Evolutionary conservation across 495 filamentous ascomycete genomes (phyloP).

Genomic region (Neurospora africana): DNA sequence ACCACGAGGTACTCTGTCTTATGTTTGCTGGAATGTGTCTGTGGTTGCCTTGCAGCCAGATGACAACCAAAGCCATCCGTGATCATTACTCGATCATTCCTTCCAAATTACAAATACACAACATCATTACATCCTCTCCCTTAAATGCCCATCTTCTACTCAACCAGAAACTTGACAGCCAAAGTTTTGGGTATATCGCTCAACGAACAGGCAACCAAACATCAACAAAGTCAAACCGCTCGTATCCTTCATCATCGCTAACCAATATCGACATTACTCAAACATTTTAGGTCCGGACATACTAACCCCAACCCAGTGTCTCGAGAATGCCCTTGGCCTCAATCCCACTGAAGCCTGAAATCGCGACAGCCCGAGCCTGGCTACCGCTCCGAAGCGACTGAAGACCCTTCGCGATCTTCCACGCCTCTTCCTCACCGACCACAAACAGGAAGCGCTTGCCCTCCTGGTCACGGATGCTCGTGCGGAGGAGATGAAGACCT

Average conservation of each 20-base stretch:
- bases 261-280: background rate
- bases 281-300: background rate
- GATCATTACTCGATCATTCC: background rate
- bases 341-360: slow-evolving; percentile 45
- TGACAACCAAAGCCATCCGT: fast-evolving
- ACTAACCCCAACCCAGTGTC: slow-evolving; percentile 43
- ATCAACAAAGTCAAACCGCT: background rate
- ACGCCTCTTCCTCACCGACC: slow-evolving; percentile 69
- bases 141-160: background rate
- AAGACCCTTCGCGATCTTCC: slow-evolving; percentile 83
- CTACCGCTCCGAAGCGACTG: slow-evolving; percentile 61
- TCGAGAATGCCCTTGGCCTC: slow-evolving; percentile 54
- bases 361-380: slow-evolving; percentile 56
- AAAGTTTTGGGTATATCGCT: background rate
- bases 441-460: slow-evolving; percentile 77
- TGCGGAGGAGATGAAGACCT: slow-evolving; percentile 69
- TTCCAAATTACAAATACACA: background rate
- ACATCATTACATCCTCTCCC: background rate
- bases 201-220: background rate
- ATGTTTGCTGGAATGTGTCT: background rate
- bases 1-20: background rate
- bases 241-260: background rate
- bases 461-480: slow-evolving; percentile 73
- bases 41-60: background rate
- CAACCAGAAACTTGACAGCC: background rate